Percentiles rank a stretch among this genome's conserved stretches.
phyloP scores from a whole-genome alignment of 1,139 yeast genomes.

The Cylindricascospora bacillispora region DNA sequence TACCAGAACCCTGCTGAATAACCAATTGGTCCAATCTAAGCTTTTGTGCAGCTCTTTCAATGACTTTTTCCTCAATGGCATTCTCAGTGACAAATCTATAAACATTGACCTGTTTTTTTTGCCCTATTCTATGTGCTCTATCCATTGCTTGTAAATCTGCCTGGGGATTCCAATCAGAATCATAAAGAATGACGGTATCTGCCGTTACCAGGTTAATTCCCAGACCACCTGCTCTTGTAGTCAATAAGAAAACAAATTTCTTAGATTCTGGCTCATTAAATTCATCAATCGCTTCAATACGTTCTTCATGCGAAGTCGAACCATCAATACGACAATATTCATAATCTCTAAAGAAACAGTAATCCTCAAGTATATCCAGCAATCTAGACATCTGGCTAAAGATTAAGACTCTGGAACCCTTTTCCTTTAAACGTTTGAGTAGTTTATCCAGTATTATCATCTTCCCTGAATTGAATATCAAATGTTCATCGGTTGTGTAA shows the following conservation, averaged over 20 bases:
- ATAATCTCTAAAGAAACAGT: constrained; percentile 72
- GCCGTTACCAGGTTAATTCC: constrained; percentile 93
- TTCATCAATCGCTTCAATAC: constrained; percentile 85
- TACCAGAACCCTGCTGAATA: constrained; percentile 66
- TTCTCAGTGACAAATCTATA: constrained; percentile 87
- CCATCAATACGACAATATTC: constrained; percentile 93
- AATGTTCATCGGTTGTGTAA: constrained; percentile 88
- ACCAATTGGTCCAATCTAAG: constrained; percentile 86
- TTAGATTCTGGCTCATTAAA: constrained; percentile 73
- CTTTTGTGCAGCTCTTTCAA: constrained; percentile 93
- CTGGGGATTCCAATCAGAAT: constrained; percentile 98
- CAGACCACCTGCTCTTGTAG: constrained; percentile 98
- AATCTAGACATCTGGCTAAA: constrained; percentile 94
- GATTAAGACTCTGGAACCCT: constrained; percentile 83
- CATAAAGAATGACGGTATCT: constrained; percentile 78
- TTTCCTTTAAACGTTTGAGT: constrained; percentile 52
- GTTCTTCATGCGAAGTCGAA: constrained; percentile 84
- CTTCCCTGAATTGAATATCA: constrained; percentile 78
- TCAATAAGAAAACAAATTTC: constrained; percentile 73
- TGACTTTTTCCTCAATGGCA: constrained; percentile 91
- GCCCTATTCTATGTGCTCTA: constrained; percentile 96
- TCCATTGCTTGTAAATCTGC: constrained; percentile 99
- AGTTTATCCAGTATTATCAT: constrained; percentile 81
- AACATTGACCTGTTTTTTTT: constrained; percentile 88
- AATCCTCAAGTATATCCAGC: constrained; percentile 85